Conservation (phyloP, 1,284 basidiomycete species). For the Tylopilus orsonianus region DNA sequence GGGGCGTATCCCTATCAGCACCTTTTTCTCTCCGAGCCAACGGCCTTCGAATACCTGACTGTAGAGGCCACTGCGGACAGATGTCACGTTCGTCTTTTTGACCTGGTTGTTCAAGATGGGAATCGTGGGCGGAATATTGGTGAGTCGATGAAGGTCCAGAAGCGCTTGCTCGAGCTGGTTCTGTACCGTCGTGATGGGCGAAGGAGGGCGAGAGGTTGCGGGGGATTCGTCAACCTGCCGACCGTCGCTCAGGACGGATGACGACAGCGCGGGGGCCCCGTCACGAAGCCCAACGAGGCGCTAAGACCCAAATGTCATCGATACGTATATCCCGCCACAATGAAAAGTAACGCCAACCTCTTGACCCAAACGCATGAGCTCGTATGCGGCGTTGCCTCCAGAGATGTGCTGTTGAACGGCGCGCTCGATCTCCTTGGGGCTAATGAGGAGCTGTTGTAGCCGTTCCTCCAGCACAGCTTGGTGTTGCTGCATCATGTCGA, state of each 20-base stretch:
- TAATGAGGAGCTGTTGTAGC: constrained; percentile 39
- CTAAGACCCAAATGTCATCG: constrained; percentile 23
- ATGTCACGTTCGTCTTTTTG: constrained; percentile 31
- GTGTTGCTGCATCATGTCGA: constrained; percentile 36
- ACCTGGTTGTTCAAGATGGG: constrained; percentile 52
- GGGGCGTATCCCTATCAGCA: constrained; percentile 10
- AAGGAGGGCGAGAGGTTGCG: constrained; percentile 20
- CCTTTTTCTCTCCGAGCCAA: constrained; percentile 53
- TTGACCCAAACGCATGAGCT: constrained; percentile 53
- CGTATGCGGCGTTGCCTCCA: constrained; percentile 42
- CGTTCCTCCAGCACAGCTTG: constrained; percentile 37
- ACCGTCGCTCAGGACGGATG: constrained; percentile 21
- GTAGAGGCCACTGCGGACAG: constrained; percentile 47
- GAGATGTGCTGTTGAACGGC: constrained; percentile 39
- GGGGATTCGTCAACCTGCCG: constrained; percentile 28
- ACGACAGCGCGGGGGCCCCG: background rate
- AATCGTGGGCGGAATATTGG: constrained; percentile 50
- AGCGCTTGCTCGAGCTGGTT: constrained; percentile 43
- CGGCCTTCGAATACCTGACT: constrained; percentile 51
- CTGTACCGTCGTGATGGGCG: constrained; percentile 36
- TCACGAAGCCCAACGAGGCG: constrained; percentile 28
- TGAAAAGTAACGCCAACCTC: constrained; percentile 31
- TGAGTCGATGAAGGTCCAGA: constrained; percentile 45
- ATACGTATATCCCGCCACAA: background rate
- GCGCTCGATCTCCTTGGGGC: constrained; percentile 36